Conservation (phyloP, 345 rosid species). For the Acer negundo region DNA sequence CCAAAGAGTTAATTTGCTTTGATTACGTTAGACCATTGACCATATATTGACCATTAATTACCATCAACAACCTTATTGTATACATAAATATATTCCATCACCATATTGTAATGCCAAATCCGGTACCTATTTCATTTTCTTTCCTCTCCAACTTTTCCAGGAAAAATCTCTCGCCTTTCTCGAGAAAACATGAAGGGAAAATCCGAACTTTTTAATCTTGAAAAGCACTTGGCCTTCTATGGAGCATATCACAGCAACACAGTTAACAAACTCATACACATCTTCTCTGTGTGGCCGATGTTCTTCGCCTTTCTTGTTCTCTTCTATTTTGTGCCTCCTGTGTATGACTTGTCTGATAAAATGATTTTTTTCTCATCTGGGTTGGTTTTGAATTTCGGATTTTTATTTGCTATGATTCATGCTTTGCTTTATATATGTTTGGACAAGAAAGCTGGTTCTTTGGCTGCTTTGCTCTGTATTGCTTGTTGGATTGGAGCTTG, state of each 20-base stretch:
- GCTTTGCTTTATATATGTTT: conserved; percentile 56
- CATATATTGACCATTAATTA: too few species aligned
- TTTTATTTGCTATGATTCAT: conserved; percentile 51
- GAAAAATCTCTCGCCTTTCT: neutral
- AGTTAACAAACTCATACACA: conserved; percentile 64
- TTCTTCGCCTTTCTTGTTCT: conserved; percentile 65
- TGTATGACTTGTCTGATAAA: conserved; percentile 36
- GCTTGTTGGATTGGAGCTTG: conserved; percentile 81
- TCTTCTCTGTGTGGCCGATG: conserved; percentile 80
- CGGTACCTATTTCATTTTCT: neutral
- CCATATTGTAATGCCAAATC: too few species aligned
- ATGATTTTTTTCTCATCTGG: conserved; percentile 39
- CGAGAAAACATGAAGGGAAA: conserved; percentile 23
- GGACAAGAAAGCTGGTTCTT: conserved; percentile 72
- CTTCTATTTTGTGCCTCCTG: conserved; percentile 52
- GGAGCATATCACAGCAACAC: conserved; percentile 88
- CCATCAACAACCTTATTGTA: too few species aligned
- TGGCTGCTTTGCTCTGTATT: conserved; percentile 78
- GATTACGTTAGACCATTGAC: too few species aligned
- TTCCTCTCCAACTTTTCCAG: neutral
- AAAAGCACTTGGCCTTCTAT: conserved; percentile 79
- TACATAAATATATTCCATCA: too few species aligned
- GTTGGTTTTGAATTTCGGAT: conserved; percentile 48
- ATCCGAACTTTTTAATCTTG: conserved; percentile 64
- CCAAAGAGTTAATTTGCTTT: too few species aligned